Evolutionary conservation across 495 filamentous ascomycete genomes (phyloP), one percentile per base, ranked within the genome.

Genomic region (Xylaria acuta): DNA sequence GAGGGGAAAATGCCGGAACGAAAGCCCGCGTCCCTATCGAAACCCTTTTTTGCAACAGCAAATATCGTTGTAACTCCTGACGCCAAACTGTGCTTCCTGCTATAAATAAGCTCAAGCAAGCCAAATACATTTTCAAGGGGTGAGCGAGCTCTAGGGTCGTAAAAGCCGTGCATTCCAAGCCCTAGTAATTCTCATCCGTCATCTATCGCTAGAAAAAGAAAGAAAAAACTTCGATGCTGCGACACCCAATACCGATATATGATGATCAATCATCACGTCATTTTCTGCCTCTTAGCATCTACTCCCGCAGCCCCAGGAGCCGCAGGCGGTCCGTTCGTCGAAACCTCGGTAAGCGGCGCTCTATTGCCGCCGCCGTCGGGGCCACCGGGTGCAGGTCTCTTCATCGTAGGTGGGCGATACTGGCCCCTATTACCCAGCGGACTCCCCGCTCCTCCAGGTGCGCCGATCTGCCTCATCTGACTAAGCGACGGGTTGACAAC

Each of bases 391-490:
- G 76, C 81, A 14, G 84, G 83, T 54, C 88, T 81, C 75, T 90
- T 91, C 74, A 88, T 84, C 6, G 86, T 87, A 11, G 88, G 87
- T 27, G 89, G 89, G 62, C 88, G 88, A 68, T 91, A 93, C 69
- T 83, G 83, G 1, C 82, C 80, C 22, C 90, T 81, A 75, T 91
- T 92, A 36, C 79, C 83, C 32, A 89, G 76, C 12, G 89, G 89
- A 77, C 88, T 90, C 32, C 84, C 82, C 40, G 73, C 76, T n/a
- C 79, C 84, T 4, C 82, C 82, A 11, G 94, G 93, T 64, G 90
- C 92, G 3, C 94, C 94, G 60, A 97, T 92, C 72, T 89, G 87
- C 43, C 93, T 85, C 66, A 89, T 82, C 53, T 88, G 80, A 72
- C 94, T 92, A 6, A 91, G 75, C 53, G 90, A 86, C 8, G 93